These are phyloP conservation scores for Penicillium coffeae DNA, from an alignment of 495 filamentous ascomycete genomes.

Conservation along the genomic window DNA sequence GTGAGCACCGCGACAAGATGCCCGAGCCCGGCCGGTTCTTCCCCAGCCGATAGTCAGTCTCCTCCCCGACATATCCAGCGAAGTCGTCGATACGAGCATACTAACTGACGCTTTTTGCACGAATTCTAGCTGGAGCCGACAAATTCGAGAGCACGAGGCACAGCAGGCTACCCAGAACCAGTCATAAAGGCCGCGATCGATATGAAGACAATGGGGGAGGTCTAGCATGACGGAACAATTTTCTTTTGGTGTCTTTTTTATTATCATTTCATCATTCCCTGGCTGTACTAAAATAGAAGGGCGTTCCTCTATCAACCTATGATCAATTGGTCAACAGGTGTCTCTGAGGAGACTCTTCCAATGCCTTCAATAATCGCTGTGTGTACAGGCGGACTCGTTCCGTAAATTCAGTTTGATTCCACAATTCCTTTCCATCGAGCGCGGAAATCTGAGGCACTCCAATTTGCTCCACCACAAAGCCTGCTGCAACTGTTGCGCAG, in stretches of 20 bases:
- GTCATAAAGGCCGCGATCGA: constrained; percentile 31
- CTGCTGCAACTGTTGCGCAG: constrained; percentile 80
- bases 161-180: constrained; percentile 54
- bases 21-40: constrained; percentile 85
- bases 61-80: constrained; percentile 2
- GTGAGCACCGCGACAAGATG: constrained; percentile 75
- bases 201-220: constrained; percentile 17
- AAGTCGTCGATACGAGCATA: constrained; percentile 3
- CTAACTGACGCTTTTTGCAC: constrained; percentile 13
- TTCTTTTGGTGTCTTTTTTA: constrained; percentile 33
- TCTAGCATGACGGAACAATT: constrained; percentile 29
- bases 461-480: constrained; percentile 92
- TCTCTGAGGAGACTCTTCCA: constrained; percentile 44
- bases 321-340: constrained; percentile 44
- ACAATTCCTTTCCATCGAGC: constrained; percentile 59
- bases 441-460: constrained; percentile 65
- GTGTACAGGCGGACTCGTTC: constrained; percentile 52
- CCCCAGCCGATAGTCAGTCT: constrained; percentile 89
- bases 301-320: constrained; percentile 36
- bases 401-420: constrained; percentile 66
- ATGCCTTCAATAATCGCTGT: constrained; percentile 43
- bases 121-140: constrained; percentile 74
- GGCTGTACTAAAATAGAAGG: constrained; percentile 46
- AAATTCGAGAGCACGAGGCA: constrained; percentile 85
- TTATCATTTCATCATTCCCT: constrained; percentile 32